A percentile compares a stretch with the other conserved stretches of the same genome.
Conservation (phyloP, 1,284 basidiomycete genomes). For the Ustilago lituana region DNA sequence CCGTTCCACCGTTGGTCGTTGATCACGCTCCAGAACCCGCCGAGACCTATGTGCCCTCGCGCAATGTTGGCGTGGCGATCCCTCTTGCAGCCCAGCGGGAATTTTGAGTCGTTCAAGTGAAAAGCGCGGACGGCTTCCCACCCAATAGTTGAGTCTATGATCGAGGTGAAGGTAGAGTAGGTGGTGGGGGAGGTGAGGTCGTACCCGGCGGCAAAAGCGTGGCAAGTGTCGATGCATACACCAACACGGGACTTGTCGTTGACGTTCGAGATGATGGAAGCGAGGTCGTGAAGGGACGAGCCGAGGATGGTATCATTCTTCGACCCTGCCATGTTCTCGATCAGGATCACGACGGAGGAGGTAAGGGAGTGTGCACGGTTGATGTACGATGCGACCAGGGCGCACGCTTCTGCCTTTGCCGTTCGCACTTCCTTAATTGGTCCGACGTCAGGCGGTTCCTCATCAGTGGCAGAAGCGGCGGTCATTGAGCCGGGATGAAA, state of each 20-base stretch:
- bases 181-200: conserved; percentile 75
- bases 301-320: conserved; percentile 78
- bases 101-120: conserved; percentile 86
- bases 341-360: conserved; percentile 74
- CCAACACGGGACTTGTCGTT: conserved; percentile 80
- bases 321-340: conserved; percentile 84
- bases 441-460: conserved; percentile 66
- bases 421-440: conserved; percentile 70
- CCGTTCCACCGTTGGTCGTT: conserved; percentile 76
- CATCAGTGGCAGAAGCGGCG: conserved; percentile 10
- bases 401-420: conserved; percentile 74
- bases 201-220: conserved; percentile 84
- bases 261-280: conserved; percentile 76
- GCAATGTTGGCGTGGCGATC: conserved; percentile 88
- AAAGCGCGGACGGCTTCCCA: conserved; percentile 76
- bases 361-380: conserved; percentile 81
- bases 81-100: conserved; percentile 74
- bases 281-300: conserved; percentile 76
- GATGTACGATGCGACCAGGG: conserved; percentile 77
- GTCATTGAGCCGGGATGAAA: conserved; percentile 75
- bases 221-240: conserved; percentile 88
- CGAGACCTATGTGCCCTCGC: conserved; percentile 77
- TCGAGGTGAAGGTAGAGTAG: conserved; percentile 69
- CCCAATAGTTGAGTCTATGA: conserved; percentile 78
- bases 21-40: conserved; percentile 76